Base-by-base conservation (phyloP, 169 alveolate species). In the Eimeria zaria region DNA sequence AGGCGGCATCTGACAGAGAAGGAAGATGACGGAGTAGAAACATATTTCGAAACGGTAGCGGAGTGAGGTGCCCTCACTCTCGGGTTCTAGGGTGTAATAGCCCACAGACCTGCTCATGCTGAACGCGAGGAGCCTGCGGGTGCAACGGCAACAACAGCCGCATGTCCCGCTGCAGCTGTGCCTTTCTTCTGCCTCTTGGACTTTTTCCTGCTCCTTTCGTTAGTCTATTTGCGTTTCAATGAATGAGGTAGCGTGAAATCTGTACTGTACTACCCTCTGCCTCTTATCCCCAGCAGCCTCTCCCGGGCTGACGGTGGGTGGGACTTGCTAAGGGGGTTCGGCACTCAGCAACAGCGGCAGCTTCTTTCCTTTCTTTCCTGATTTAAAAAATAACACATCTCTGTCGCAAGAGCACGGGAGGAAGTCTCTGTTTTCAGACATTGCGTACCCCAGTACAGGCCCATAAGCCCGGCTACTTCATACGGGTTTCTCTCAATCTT, bases 31-130 rank as follows among this genome's bases (percentile, higher is more conserved):
- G 83, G 83, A 41, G 83, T 73, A 73, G 83, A 73, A 73, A 41
- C 27, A 36, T 53, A 73, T 11, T 36, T 73, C 53, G 83, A 33
- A 73, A 73, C 58, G 27, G 83, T 73, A 73, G 83, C 33, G 51
- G 83, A 73, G 48, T 73, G 83, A 36, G 83, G 53, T 36, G 83
- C n/a, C 27, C 74, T 64, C 74, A 33, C 58, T 36, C 58, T 18
- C 48, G 83, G 83, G 83, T 73, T 73, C 39, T 12, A 73, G 55
- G 83, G 83, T 36, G 83, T 73, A 73, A 73, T 73, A 73, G 83
- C 83, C 83, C 83, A 73, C 83, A 73, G 83, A 73, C 33, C 30
- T 73, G 83, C 53, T 73, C 33, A 73, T 73, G 83, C 83, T 73
- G 36, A 18, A 16, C 30, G 53, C 12, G 83, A 41, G 58, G 83